Conservation (phyloP, 2,329 filamentous ascomycete species). For the Colletotrichum siamense region DNA sequence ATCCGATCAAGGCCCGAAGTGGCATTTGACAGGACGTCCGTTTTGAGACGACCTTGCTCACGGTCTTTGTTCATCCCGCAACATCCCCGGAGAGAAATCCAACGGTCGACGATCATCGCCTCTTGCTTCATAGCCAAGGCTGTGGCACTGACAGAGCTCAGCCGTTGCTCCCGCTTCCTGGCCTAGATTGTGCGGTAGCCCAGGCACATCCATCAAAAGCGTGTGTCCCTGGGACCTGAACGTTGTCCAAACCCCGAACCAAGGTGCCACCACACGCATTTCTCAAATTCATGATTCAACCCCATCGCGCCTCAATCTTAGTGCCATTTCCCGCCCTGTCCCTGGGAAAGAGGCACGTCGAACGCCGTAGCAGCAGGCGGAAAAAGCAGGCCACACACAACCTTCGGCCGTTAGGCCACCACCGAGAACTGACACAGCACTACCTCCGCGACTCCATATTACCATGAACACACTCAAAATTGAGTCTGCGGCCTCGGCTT, state of each 20-base stretch:
- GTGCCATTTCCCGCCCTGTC: neutral
- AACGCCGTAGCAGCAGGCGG: neutral
- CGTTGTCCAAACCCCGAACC: neutral
- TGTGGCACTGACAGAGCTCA: neutral
- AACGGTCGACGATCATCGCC: neutral
- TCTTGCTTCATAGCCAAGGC: neutral
- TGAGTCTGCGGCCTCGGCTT: neutral
- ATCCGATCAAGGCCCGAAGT: neutral
- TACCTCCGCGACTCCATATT: neutral
- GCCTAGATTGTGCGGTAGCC: neutral
- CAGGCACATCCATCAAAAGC: neutral
- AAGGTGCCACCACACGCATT: neutral
- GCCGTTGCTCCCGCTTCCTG: neutral
- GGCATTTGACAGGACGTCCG: neutral
- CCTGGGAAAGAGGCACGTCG: neutral
- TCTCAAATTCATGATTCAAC: constrained; percentile 6
- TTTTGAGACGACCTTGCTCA: neutral
- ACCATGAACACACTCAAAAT: neutral
- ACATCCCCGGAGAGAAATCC: neutral
- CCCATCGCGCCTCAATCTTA: neutral
- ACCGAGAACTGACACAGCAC: neutral
- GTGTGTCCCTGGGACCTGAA: neutral
- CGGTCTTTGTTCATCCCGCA: constrained; percentile 2
- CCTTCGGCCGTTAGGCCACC: constrained; percentile 8
- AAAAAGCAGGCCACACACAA: neutral